Base-by-base conservation (phyloP, 352 stramenopile genomes). In the Phytopythium sindhum region DNA sequence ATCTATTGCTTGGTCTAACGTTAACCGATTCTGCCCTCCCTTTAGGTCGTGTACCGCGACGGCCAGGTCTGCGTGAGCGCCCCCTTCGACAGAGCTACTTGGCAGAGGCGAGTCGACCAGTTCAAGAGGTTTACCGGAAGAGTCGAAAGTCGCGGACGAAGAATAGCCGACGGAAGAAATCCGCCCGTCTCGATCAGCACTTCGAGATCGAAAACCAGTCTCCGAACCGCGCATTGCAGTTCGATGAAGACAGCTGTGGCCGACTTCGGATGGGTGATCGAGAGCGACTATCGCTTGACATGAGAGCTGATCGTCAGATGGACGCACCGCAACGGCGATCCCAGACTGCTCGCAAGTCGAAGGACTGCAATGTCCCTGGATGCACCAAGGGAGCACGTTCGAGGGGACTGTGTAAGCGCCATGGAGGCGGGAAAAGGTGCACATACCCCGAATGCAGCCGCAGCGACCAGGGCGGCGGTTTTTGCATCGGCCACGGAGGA, bases 391-490 rank as follows among this genome's bases (percentile, higher is more conserved):
- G 80, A 12, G 84, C 85, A 45, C 75, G 88, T 14, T 96, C 88
- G 15, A 84, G 74, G 75, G 85, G 86, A 29, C 70, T 95, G 5
- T 96, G 88, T 63, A 96, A 96, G 63, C 86, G 86, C 11, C 88
- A 96, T 52, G 88, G 88, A 12, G 88, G 88, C 14, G 88, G 88
- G 9, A 96, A 94, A 53, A 73, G 88, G 31, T 96, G 87, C 68
- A 86, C 74, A 9, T 28, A 80, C 39, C 42, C 48, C 21, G 75
- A 68, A 10, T 96, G 87, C 57, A 60, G 57, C 6, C 84, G 85
- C 28, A 94, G 87, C 44, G 87, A 96, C 29, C 87, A 96, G 81
- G 87, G 87, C n/a, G 87, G 87, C 21, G 87, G 87, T 0, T 89
- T 80, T 35, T 96, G 87, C 48, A 96, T 96, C 50, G 76, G 74